A percentile compares a stretch with the other conserved stretches of the same genome.
Evolutionary conservation across 177 flowering plant species (phyloP).

Genomic region (Vitis hybrid): DNA sequence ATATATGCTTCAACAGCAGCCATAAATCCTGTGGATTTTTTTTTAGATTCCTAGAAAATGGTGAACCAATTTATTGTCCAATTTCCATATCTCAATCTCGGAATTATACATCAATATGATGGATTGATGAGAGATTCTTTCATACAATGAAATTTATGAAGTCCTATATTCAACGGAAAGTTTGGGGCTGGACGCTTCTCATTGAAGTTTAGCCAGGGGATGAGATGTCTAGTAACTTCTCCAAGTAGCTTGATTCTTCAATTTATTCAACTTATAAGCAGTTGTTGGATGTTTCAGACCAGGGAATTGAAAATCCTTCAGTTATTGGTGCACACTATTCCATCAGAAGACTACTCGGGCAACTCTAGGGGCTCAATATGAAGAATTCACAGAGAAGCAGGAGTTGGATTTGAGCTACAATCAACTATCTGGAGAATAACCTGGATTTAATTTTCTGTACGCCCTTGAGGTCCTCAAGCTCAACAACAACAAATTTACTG

Average conservation of each 20-base stretch:
- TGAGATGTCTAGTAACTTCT: conserved; percentile 21
- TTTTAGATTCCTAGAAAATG: conserved; percentile 5
- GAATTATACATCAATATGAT: conserved; percentile 5
- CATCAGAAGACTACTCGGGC: conserved; percentile 8
- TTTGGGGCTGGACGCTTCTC: background rate
- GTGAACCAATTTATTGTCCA: background rate
- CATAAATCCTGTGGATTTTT: background rate
- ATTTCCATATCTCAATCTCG: conserved; percentile 8
- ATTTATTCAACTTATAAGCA: conserved; percentile 18
- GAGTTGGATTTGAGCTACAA: too few species aligned
- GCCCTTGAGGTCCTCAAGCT: too few species aligned
- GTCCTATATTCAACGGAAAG: conserved; percentile 14
- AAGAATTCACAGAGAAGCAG: too few species aligned
- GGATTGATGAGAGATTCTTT: background rate
- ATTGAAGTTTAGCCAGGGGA: conserved; percentile 11
- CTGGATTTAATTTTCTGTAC: too few species aligned
- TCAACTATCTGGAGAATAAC: too few species aligned
- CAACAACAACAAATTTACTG: too few species aligned
- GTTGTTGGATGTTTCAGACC: conserved; percentile 9
- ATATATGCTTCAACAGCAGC: conserved; percentile 6
- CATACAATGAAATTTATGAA: conserved; percentile 5
- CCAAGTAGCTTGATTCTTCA: conserved; percentile 17
- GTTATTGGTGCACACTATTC: conserved; percentile 11
- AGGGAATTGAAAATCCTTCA: conserved; percentile 21
- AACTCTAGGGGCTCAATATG: conserved; percentile 9